phyloP scores from a whole-genome alignment of 2,329 filamentous ascomycete species.

The Diaporthe nobilis region DNA sequence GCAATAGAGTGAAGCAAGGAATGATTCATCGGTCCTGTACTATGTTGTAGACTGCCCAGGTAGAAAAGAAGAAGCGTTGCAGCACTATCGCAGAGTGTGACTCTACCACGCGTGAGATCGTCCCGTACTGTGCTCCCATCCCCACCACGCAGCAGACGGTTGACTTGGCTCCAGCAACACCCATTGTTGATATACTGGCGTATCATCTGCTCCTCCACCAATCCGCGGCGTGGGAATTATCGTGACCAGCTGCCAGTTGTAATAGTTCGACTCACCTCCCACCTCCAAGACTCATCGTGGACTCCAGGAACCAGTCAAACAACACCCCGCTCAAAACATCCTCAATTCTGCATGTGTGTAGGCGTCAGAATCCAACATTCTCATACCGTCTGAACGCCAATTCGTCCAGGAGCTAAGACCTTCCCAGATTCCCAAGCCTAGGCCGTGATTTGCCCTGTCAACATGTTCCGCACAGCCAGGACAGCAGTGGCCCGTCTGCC shows the following conservation, averaged over 20 bases:
- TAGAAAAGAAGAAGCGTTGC: constrained; percentile 9
- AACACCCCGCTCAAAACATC: not conserved
- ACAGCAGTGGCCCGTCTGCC: constrained; percentile 48
- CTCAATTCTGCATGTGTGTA: constrained; percentile 1
- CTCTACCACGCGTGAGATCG: constrained; percentile 12
- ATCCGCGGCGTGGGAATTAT: constrained; percentile 11
- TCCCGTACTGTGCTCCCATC: constrained; percentile 14
- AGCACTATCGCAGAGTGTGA: constrained; percentile 15
- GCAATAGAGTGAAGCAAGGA: not conserved
- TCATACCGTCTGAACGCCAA: not conserved
- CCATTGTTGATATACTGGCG: constrained; percentile 10
- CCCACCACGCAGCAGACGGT: constrained; percentile 7
- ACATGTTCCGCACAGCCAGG: constrained; percentile 46
- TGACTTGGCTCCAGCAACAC: not conserved
- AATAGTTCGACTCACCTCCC: constrained; percentile 1
- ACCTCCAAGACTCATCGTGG: not conserved
- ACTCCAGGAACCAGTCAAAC: not conserved
- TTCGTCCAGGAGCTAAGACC: not conserved
- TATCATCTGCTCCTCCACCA: constrained; percentile 1
- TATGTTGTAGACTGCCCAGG: not conserved
- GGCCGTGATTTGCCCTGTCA: not conserved
- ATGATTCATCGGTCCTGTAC: not conserved
- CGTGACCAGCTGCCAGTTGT: constrained; percentile 11
- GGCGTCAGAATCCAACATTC: not conserved
- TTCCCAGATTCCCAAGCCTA: not conserved